A percentile compares a stretch with the other conserved stretches of the same genome.
Evolutionary conservation across 2,329 filamentous ascomycete species (phyloP).

Genomic region (Helotiales sp.): DNA sequence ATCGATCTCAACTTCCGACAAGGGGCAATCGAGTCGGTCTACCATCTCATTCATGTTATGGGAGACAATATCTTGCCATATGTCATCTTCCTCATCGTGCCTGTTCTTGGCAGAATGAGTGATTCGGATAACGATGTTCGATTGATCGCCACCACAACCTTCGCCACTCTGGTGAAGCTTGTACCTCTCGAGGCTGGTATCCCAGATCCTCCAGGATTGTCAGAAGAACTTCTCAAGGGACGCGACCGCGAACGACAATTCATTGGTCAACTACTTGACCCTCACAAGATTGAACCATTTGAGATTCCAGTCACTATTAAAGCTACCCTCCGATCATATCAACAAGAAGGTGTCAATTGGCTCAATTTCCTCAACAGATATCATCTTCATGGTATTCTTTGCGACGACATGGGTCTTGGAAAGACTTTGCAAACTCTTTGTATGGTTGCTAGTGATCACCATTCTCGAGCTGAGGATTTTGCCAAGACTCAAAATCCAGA

Average conservation of each 20-base stretch:
- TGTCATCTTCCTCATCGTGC: constrained; percentile 97
- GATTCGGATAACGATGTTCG: constrained; percentile 96
- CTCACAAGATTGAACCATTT: constrained; percentile 95
- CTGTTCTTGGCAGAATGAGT: constrained; percentile 95
- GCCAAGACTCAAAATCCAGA: constrained; percentile 79
- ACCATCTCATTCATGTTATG: constrained; percentile 98
- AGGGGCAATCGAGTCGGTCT: constrained; percentile 91
- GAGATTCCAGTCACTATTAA: constrained; percentile 95
- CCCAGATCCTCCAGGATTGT: constrained; percentile 90
- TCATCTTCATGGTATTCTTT: constrained; percentile 95
- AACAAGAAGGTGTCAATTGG: constrained; percentile 99
- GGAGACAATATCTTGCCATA: constrained; percentile 94
- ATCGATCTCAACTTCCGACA: constrained; percentile 87
- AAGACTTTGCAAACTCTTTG: constrained; percentile 97
- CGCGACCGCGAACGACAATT: constrained; percentile 94
- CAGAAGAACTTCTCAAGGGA: constrained; percentile 82
- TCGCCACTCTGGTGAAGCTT: constrained; percentile 94
- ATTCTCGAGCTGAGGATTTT: constrained; percentile 88
- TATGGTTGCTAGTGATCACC: constrained; percentile 97
- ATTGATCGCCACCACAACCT: constrained; percentile 92
- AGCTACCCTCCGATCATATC: constrained; percentile 92
- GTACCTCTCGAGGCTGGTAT: constrained; percentile 97
- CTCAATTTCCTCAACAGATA: constrained; percentile 97
- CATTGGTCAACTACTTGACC: constrained; percentile 92
- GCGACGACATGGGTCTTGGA: constrained; percentile 98